phyloP scores from a whole-genome alignment of 2,329 filamentous ascomycete genomes.

The Fusarium sp. region DNA sequence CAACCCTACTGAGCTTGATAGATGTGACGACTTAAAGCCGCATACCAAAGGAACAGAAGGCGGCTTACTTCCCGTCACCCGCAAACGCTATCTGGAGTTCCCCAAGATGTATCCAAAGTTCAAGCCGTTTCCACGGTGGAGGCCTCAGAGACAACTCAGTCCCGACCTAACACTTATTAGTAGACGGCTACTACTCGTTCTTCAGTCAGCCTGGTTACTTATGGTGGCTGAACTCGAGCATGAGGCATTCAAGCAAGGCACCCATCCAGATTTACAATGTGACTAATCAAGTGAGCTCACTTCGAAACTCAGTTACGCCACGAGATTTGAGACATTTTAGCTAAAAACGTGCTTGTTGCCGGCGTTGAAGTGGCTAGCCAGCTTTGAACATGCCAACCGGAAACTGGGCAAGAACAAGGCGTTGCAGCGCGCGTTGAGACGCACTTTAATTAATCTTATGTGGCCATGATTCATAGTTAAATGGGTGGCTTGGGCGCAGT shows the following conservation, averaged over 20 bases:
- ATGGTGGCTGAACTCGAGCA: background rate
- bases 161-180: background rate
- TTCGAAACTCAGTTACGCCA: background rate
- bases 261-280: background rate
- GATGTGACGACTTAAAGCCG: background rate
- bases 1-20: too few relatives aligned
- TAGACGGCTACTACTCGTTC: background rate
- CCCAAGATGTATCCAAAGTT: background rate
- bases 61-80: slow-evolving; percentile 1
- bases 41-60: background rate
- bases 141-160: background rate
- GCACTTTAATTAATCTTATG: background rate
- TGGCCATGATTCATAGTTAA: background rate
- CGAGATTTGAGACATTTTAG: background rate
- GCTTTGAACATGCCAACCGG: background rate
- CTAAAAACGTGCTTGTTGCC: background rate
- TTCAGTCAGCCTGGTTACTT: background rate
- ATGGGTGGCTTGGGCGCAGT: background rate
- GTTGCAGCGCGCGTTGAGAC: background rate
- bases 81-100: background rate
- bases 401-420: background rate
- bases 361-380: background rate
- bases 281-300: background rate
- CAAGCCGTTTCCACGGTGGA: background rate
- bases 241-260: background rate